These are phyloP conservation scores for Aeschynomene evenia DNA, from an alignment of 306 rosid genomes.

Conservation along the genomic window DNA sequence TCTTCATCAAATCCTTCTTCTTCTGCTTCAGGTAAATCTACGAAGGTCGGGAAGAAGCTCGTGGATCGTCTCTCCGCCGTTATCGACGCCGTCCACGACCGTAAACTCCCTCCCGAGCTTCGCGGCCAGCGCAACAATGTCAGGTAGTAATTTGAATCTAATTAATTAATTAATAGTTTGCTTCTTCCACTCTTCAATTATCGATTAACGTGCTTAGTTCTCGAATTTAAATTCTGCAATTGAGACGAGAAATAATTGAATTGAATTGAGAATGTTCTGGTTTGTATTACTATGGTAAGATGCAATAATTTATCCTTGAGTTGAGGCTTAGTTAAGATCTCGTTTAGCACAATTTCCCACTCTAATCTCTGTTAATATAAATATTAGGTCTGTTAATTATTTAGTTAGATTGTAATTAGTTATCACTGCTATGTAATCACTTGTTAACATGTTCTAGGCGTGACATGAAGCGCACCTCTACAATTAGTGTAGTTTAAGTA, in stretches of 20 bases:
- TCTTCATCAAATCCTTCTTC: slow-evolving; percentile 20
- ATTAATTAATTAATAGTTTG: not conserved
- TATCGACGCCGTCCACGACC: slow-evolving; percentile 76
- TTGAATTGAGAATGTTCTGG: too few relatives aligned
- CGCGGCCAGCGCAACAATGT: slow-evolving; percentile 84
- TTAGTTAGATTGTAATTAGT: not conserved
- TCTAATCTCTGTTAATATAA: too few relatives aligned
- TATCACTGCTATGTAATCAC: not conserved
- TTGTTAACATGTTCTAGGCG: not conserved
- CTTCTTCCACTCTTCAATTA: not conserved
- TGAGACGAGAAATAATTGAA: too few relatives aligned
- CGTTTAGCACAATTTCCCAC: too few relatives aligned
- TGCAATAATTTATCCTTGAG: too few relatives aligned
- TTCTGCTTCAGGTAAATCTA: slow-evolving; percentile 44
- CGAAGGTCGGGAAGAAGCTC: slow-evolving; percentile 57
- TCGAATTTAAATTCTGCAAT: too few relatives aligned
- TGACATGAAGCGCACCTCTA: not conserved
- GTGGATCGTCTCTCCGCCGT: slow-evolving; percentile 65
- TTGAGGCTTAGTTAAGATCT: too few relatives aligned
- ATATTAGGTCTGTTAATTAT: not conserved
- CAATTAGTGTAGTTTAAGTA: not conserved
- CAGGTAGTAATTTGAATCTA: slow-evolving; percentile 40
- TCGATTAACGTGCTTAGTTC: not conserved
- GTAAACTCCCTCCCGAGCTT: slow-evolving; percentile 81
- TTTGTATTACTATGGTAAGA: too few relatives aligned